phyloP scores from a whole-genome alignment of 352 stramenopile species.

The Globisporangium ultimum region DNA sequence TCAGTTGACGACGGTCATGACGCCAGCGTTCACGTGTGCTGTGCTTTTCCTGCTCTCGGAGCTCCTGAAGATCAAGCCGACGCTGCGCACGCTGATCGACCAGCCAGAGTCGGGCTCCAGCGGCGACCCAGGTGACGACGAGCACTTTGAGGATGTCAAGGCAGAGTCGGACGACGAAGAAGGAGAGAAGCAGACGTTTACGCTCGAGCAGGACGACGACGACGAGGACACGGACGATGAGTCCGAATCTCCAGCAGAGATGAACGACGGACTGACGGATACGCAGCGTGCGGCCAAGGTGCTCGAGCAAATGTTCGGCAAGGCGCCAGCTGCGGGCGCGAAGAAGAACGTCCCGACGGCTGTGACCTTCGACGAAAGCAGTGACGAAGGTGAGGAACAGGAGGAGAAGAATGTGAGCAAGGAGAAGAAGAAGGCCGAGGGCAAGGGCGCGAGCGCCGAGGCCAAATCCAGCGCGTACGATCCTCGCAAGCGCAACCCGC shows the following conservation, averaged over 20 bases:
- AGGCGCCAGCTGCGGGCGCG: conserved; percentile 16
- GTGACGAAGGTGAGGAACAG: conserved; percentile 28
- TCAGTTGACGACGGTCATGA: conserved; percentile 77
- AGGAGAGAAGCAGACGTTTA: conserved; percentile 13
- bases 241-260: conserved; percentile 12
- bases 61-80: conserved; percentile 84
- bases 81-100: conserved; percentile 67
- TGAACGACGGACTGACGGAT: conserved; percentile 46
- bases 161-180: conserved; percentile 20
- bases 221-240: conserved; percentile 29
- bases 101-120: conserved; percentile 40
- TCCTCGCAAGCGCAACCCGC: conserved; percentile 82
- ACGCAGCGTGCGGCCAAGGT: conserved; percentile 51
- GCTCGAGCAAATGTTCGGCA: conserved; percentile 67
- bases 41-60: conserved; percentile 96
- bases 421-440: neutral
- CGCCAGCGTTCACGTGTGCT: conserved; percentile 89
- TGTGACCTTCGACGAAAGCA: conserved; percentile 22
- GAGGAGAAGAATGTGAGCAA: conserved; percentile 2
- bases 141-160: conserved; percentile 58
- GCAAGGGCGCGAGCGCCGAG: conserved; percentile 12
- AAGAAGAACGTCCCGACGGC: conserved; percentile 21
- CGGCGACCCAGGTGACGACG: conserved; percentile 28
- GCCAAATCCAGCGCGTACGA: conserved; percentile 58
- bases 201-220: conserved; percentile 42